phyloP scores from a whole-genome alignment of 176 grass and related monocot species.

The Bromus sterilis region DNA sequence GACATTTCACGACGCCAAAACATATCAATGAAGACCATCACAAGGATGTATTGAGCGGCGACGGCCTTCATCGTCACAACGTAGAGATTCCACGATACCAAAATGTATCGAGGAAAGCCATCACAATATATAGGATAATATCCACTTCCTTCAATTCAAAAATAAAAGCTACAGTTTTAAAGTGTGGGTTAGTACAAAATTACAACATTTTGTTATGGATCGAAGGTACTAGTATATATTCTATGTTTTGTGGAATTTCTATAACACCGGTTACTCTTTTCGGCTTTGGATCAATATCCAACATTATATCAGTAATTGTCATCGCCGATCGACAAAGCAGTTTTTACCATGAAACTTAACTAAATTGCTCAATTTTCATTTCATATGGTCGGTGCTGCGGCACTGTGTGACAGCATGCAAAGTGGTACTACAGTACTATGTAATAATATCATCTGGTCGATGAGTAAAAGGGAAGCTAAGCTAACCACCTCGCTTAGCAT shows the following conservation, averaged over 20 bases:
- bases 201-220: too few relatives aligned
- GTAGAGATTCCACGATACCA: too few relatives aligned
- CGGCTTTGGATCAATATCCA: background rate
- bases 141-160: too few relatives aligned
- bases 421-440: background rate
- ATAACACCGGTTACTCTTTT: background rate
- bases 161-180: too few relatives aligned
- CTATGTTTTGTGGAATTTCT: background rate
- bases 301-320: background rate
- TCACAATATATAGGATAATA: too few relatives aligned
- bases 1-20: background rate
- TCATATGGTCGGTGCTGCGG: background rate
- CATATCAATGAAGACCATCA: background rate
- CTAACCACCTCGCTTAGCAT: background rate
- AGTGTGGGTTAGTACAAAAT: too few relatives aligned
- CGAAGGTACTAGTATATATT: too few relatives aligned
- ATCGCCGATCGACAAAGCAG: background rate
- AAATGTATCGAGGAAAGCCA: too few relatives aligned
- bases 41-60: background rate
- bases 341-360: background rate
- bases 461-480: conserved; percentile 1
- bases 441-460: background rate
- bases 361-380: background rate
- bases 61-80: too few relatives aligned
- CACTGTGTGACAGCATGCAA: background rate